Conservation (phyloP, 1,284 basidiomycete species). For the Cryptococcus amylolentus region DNA sequence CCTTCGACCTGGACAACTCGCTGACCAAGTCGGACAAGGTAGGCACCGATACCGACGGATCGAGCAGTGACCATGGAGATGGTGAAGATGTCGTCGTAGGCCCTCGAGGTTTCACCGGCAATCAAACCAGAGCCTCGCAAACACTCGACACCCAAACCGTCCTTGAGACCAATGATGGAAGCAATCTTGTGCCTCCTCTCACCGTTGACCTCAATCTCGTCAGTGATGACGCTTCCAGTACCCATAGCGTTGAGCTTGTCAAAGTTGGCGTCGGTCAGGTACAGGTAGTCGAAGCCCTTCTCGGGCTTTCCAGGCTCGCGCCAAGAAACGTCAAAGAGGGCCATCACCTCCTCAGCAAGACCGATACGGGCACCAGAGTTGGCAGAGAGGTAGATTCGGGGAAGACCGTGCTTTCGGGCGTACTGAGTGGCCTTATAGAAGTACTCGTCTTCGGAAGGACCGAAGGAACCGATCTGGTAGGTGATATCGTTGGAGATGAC, state of each 20-base stretch:
- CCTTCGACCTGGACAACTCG: constrained; percentile 98
- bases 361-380: constrained; percentile 98
- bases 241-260: constrained; percentile 79
- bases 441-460: constrained; percentile 91
- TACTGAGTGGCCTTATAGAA: constrained; percentile 94
- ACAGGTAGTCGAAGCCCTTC: constrained; percentile 96
- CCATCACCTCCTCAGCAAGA: constrained; percentile 86
- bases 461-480: constrained; percentile 97
- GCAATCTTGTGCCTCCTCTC: constrained; percentile 90
- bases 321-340: constrained; percentile 90
- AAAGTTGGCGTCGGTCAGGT: constrained; percentile 82
- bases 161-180: constrained; percentile 91
- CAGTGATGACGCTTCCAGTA: constrained; percentile 71
- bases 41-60: constrained; percentile 98
- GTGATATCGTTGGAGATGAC: constrained; percentile 99
- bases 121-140: constrained; percentile 95
- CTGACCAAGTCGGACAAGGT: constrained; percentile 96
- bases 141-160: constrained; percentile 97
- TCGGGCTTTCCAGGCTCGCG: constrained; percentile 74
- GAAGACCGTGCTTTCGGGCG: constrained; percentile 80
- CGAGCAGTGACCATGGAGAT: constrained; percentile 98
- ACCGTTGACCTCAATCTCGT: constrained; percentile 79
- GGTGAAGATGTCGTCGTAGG: constrained; percentile 99
- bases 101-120: constrained; percentile 95
- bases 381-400: constrained; percentile 94